These are phyloP conservation scores for Casuarina glauca DNA, from an alignment of 306 rosid species.

Conservation along the genomic window DNA sequence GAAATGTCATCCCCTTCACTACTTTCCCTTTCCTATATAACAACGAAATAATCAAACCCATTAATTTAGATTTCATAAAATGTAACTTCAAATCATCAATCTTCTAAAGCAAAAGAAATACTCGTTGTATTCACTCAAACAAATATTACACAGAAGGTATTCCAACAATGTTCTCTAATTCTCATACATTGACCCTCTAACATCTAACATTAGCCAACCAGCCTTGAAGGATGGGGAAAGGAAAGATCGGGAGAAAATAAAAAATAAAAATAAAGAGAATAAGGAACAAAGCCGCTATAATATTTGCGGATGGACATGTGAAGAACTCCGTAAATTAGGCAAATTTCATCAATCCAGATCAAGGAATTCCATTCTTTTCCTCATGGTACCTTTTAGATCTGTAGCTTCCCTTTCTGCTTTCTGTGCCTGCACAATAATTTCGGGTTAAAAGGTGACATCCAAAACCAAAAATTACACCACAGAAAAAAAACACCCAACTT, in stretches of 20 bases:
- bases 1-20: no score
- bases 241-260: no score
- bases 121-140: constrained; percentile 31
- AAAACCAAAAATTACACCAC: background rate
- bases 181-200: constrained; percentile 26
- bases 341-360: constrained; percentile 57
- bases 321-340: constrained; percentile 10
- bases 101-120: constrained; percentile 18
- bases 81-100: background rate
- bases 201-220: constrained; percentile 27
- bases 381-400: constrained; percentile 91
- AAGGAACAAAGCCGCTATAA: constrained; percentile 47
- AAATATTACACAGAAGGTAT: constrained; percentile 43
- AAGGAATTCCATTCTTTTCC: constrained; percentile 93
- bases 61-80: background rate
- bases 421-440: constrained; percentile 62
- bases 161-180: constrained; percentile 33
- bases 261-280: background rate
- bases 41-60: no score
- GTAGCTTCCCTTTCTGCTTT: constrained; percentile 84
- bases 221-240: background rate
- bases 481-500: background rate
- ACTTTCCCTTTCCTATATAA: no score
- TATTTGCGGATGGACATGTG: constrained; percentile 50
- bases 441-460: background rate